Base-by-base conservation (phyloP, 2,329 filamentous ascomycete species). In the Phoma sp. region DNA sequence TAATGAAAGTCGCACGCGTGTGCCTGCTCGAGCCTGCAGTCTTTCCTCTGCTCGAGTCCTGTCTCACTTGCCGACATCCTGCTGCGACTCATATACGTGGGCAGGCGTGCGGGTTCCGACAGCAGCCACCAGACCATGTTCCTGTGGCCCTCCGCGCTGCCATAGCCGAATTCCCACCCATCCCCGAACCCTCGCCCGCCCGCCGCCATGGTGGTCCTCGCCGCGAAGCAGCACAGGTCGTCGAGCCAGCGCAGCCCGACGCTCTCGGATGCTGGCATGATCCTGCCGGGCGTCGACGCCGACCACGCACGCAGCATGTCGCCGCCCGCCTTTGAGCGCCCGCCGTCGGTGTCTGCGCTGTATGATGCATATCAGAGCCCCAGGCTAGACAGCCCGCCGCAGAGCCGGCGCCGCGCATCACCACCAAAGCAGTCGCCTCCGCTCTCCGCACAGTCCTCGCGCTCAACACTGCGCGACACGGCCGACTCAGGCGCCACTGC, bases 201-300 rank as follows among this genome's bases (percentile, higher is more conserved):
- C n/a, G n/a, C n/a, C n/a, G n/a, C 58, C 58, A 50, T 53, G 57
- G 66, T 67, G 65, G 65, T 59, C 43, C 53, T 62, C 51, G 57
- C 57, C 42, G 57, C 51, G 39, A 61, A 59, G 50, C 59, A 56
- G 49, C 62, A 56, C 60, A 51, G 50, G 43, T 51, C 58, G 42
- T 49, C 45, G 34, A 54, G 51, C 45, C 51, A 54, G 29, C 51
- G 51, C 39, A 54, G 51, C 45, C 93, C 93, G 39, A 96, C 93
- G 2, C 80, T 97, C 67, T 96, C 92, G 50, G 96, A 96, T 74
- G 92, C 92, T 46, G 93, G 96, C 74, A 93, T 96, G 91, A 96
- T 97, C 67, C 80, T 97, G 46, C 93, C 93, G 56, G 87, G 89
- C 47, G 59, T 59, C 46, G 61, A 67, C 33, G 36, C 57, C 39